These are phyloP conservation scores for Sporothrix mexicana DNA, from an alignment of 2,329 filamentous ascomycete genomes.

Conservation along the genomic window DNA sequence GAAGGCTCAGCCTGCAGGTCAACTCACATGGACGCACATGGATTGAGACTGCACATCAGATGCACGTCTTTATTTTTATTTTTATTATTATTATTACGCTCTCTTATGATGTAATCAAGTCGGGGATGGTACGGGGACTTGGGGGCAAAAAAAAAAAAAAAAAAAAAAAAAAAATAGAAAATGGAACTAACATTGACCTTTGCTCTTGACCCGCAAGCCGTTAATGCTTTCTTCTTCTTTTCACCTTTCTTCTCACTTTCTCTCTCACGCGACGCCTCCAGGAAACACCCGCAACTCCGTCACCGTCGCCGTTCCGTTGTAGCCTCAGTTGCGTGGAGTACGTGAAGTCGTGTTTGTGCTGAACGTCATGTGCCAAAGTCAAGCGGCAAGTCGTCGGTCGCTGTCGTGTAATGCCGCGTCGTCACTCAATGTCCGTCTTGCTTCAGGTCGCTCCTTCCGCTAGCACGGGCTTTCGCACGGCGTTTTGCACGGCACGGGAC, in stretches of 20 bases:
- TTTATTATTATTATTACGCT: neutral
- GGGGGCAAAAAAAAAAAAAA: neutral
- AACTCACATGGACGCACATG: neutral
- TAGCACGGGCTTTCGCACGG: slow-evolving; percentile 10
- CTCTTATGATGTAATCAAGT: neutral
- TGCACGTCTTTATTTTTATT: neutral
- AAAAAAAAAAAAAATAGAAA: neutral
- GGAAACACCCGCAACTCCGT: too few relatives aligned
- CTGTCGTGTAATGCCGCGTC: neutral
- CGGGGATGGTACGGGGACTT: neutral
- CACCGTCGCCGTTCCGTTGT: too few relatives aligned
- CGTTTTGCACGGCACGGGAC: slow-evolving; percentile 11
- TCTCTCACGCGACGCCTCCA: too few relatives aligned
- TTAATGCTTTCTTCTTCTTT: neutral
- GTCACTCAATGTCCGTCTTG: neutral
- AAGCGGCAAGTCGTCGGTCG: too few relatives aligned
- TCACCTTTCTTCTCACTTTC: neutral
- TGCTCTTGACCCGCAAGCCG: neutral
- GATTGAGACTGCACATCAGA: neutral
- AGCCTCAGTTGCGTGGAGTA: too few relatives aligned
- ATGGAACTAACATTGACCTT: neutral
- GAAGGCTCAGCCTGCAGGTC: neutral
- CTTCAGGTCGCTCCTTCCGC: neutral
- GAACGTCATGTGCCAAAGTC: too few relatives aligned
- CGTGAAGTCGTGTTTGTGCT: too few relatives aligned